A percentile compares a stretch with the other conserved stretches of the same genome.
phyloP scores from a whole-genome alignment of 23 red algal species.

The Gracilaria vermiculophylla region DNA sequence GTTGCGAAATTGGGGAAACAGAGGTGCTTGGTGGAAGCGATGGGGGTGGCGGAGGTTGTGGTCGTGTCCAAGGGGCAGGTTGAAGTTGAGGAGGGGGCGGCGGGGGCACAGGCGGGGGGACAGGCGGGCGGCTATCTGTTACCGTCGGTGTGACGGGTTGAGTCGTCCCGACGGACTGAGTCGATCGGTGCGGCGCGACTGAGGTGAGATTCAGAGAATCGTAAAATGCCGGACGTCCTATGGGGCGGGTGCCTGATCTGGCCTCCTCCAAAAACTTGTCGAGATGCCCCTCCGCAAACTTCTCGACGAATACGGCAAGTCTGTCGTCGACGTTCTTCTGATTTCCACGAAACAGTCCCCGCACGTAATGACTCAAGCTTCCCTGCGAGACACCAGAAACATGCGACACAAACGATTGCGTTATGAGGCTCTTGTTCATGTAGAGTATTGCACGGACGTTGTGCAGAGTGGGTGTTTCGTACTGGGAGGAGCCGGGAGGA shows the following conservation, averaged over 20 bases:
- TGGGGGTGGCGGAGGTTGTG: constrained; percentile 5
- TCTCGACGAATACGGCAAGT: constrained; percentile 38
- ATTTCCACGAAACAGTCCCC: constrained; percentile 58
- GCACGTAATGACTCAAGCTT: constrained; percentile 48
- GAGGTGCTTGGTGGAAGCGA: neutral
- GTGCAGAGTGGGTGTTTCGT: constrained; percentile 50
- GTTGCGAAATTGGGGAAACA: neutral
- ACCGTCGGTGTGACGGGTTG: neutral
- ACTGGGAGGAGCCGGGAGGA: constrained; percentile 30
- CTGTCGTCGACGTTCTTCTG: constrained; percentile 49
- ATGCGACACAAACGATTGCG: constrained; percentile 55
- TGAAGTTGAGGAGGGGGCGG: constrained; percentile 49
- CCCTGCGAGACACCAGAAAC: constrained; percentile 55
- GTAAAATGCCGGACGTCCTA: constrained; percentile 22
- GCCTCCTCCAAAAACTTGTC: constrained; percentile 50
- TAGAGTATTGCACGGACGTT: constrained; percentile 52
- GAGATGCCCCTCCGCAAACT: constrained; percentile 41
- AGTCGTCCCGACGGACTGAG: neutral
- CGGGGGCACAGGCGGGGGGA: constrained; percentile 28
- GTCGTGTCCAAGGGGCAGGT: constrained; percentile 47
- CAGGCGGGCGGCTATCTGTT: constrained; percentile 20
- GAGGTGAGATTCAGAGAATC: constrained; percentile 9
- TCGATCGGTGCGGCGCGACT: neutral
- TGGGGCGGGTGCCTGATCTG: constrained; percentile 20
- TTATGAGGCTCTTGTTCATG: constrained; percentile 58